phyloP scores from a whole-genome alignment of 2,329 filamentous ascomycete genomes.

The Metarhizium brunneum region DNA sequence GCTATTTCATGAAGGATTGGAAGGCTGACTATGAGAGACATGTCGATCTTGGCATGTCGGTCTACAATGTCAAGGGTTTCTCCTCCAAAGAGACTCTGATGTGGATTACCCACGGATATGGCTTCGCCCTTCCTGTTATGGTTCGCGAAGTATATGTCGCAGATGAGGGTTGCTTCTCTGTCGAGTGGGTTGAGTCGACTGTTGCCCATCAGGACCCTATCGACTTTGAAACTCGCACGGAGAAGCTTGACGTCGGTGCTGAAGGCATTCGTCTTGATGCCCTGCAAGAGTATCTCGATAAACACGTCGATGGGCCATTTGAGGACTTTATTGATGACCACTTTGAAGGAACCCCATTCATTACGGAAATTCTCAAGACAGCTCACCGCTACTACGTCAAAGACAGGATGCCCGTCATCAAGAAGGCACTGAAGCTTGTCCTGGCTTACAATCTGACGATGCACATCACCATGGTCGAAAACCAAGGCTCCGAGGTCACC shows the following conservation, averaged over 20 bases:
- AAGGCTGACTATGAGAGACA: slow-evolving; percentile 94
- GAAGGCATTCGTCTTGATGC: slow-evolving; percentile 76
- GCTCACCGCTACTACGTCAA: slow-evolving; percentile 88
- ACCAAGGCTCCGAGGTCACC: slow-evolving; percentile 68
- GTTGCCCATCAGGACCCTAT: slow-evolving; percentile 60
- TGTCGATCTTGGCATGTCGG: slow-evolving; percentile 75
- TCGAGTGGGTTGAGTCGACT: slow-evolving; percentile 86
- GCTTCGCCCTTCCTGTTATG: slow-evolving; percentile 84
- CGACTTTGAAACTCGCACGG: slow-evolving; percentile 78
- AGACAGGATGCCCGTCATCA: slow-evolving; percentile 80
- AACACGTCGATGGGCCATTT: slow-evolving; percentile 86
- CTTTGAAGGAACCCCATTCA: slow-evolving; percentile 89
- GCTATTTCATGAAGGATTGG: slow-evolving; percentile 99
- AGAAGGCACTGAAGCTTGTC: slow-evolving; percentile 90
- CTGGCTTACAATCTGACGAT: slow-evolving; percentile 92
- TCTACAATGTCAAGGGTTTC: slow-evolving; percentile 90
- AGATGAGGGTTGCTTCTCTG: slow-evolving; percentile 84
- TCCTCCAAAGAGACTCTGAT: slow-evolving; percentile 58
- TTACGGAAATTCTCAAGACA: slow-evolving; percentile 94
- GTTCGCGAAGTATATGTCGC: slow-evolving; percentile 89
- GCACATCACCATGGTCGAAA: slow-evolving; percentile 91
- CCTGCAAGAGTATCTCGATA: slow-evolving; percentile 86
- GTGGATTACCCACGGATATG: slow-evolving; percentile 95
- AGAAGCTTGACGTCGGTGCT: slow-evolving; percentile 79
- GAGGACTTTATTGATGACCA: slow-evolving; percentile 93